Evolutionary conservation across 2,329 filamentous ascomycete species (phyloP).

Genomic region (Scytalidium lignicola): DNA sequence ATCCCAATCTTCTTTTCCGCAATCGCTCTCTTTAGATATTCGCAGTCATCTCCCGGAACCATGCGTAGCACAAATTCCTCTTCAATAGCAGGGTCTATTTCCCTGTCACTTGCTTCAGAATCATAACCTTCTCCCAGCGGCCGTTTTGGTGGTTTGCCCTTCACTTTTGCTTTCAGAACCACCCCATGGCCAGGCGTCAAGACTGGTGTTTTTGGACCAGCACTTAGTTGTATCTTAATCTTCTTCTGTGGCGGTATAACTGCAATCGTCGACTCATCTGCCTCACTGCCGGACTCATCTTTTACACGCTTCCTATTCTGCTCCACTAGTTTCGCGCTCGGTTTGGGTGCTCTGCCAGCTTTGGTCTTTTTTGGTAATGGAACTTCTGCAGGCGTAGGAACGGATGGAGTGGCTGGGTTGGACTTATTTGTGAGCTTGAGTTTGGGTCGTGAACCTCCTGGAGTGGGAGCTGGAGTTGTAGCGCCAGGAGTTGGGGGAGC

Average conservation of each 20-base stretch:
- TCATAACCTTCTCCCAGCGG: conserved; percentile 88
- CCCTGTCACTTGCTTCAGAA: conserved; percentile 87
- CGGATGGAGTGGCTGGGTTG: conserved; percentile 18
- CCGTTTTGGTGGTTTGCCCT: conserved; percentile 63
- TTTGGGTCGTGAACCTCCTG: conserved; percentile 15
- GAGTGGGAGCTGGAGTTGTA: conserved; percentile 8
- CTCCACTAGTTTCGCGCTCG: conserved; percentile 51
- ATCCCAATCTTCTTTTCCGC: conserved; percentile 72
- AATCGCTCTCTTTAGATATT: conserved; percentile 73
- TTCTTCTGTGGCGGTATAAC: conserved; percentile 18
- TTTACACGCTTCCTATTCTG: conserved; percentile 54
- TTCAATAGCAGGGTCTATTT: conserved; percentile 82
- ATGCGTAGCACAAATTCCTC: conserved; percentile 88
- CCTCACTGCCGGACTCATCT: conserved; percentile 48
- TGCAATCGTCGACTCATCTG: conserved; percentile 28
- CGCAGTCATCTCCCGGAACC: conserved; percentile 77
- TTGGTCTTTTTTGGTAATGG: conserved; percentile 45
- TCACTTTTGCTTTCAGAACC: conserved; percentile 54
- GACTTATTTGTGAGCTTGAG: conserved; percentile 17
- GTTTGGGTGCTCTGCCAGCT: conserved; percentile 54
- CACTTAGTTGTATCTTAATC: conserved; percentile 23
- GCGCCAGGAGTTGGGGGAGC: conserved; percentile 1
- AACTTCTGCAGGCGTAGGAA: conserved; percentile 8
- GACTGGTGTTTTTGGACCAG: conserved; percentile 11
- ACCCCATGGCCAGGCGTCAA: conserved; percentile 30